Conservation (phyloP, 306 rosid species). For the Trichosanthes cucumerina region DNA sequence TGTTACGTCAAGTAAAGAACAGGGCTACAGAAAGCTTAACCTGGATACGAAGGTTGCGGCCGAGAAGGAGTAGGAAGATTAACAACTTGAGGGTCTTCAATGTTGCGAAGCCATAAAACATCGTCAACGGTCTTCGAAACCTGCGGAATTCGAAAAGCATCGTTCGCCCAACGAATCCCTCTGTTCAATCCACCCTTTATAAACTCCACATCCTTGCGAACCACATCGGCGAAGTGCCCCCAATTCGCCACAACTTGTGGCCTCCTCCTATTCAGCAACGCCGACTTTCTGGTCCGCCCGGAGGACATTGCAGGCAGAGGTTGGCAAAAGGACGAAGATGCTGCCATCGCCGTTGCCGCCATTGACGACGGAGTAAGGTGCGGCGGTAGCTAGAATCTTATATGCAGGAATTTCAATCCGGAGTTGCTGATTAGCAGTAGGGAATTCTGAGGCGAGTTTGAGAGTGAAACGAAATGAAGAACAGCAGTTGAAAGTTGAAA, state of each 20-base stretch:
- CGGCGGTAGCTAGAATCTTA: neutral
- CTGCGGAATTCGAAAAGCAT: slow-evolving; percentile 49
- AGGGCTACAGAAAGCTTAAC: slow-evolving; percentile 17
- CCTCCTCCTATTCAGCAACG: slow-evolving; percentile 17
- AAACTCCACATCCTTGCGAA: slow-evolving; percentile 65
- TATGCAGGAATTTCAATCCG: neutral
- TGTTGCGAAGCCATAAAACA: slow-evolving; percentile 62
- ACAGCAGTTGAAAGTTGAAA: neutral
- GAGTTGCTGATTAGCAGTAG: neutral
- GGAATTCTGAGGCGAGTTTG: neutral
- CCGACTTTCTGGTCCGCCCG: slow-evolving; percentile 10
- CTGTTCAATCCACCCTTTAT: slow-evolving; percentile 38
- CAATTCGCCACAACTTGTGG: slow-evolving; percentile 46
- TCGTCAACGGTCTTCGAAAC: slow-evolving; percentile 50
- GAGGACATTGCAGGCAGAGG: slow-evolving; percentile 19
- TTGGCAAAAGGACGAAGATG: slow-evolving; percentile 18
- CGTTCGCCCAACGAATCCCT: slow-evolving; percentile 61
- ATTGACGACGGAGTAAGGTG: slow-evolving; percentile 15
- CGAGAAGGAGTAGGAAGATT: slow-evolving; percentile 34
- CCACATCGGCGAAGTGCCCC: slow-evolving; percentile 44
- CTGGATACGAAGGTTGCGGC: slow-evolving; percentile 88
- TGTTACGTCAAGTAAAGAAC: neutral
- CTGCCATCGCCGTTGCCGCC: slow-evolving; percentile 27
- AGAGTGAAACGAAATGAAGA: neutral
- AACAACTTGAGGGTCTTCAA: slow-evolving; percentile 61